Evolutionary conservation across 1,139 yeast species (phyloP), one percentile per base, ranked within the genome.

Genomic region (Taphrina betulina): DNA sequence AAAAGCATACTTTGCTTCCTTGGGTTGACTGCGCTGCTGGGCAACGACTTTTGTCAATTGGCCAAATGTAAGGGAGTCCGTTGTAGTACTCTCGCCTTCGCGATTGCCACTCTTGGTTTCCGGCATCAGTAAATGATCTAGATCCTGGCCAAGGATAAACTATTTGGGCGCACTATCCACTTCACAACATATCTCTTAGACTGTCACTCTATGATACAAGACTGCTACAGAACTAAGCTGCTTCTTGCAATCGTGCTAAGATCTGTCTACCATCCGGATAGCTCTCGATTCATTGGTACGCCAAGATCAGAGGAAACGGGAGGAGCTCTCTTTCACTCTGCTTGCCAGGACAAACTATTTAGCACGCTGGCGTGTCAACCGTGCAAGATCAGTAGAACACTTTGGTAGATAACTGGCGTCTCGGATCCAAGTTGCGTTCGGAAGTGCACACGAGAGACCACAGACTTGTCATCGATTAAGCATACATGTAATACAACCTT

Each of bases 1-100:
- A 51, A 67, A 69, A 29, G 61, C 60, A 55, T 65, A 65, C 44
- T 65, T 64, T 10, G 69, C 68, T 5, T 60, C 63, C 58, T 62
- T 19, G 8, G 43, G 38, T 12, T 37, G n/a, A 3, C 16, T 7
- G 26, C 34, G n/a, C 28, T 40, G 17, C 20, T 23, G 19, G 10
- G 38, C 44, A 10, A 38, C 16, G 16, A 24, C n/a, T 20, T 34
- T 17, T 24, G 28, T 42, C 31, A 57, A 20, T 10, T 57, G 46
- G 1, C 54, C 41, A 14, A 57, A 24, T 10, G 55, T 54, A 8
- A 57, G 31, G 2, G 59, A 57, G 28, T 53, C 59, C 8, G 35
- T 23, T 0, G 48, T 33, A 16, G 34, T 17, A 22, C 37, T 23
- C 31, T 26, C 31, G 7, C 29, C 14, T 7, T 41, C 35, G 7